phyloP scores from a whole-genome alignment of 176 grass and related monocot species.

The Aegilops tauschii region DNA sequence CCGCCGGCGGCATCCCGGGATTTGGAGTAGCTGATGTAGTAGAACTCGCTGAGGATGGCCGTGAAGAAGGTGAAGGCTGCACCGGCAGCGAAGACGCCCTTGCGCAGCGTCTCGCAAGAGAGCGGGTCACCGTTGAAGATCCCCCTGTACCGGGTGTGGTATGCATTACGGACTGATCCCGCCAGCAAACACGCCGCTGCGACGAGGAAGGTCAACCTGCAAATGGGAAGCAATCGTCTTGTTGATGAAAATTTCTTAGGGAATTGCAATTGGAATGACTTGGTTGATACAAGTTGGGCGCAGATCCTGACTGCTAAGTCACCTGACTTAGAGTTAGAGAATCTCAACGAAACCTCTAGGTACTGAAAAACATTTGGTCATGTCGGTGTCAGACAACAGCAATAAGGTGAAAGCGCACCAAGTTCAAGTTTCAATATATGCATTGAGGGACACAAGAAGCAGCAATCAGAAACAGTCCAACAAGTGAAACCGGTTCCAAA shows the following conservation, averaged over 20 bases:
- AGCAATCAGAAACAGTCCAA: no score
- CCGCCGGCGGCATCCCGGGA: constrained; percentile 46
- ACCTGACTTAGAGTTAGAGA: no score
- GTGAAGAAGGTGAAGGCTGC: constrained; percentile 89
- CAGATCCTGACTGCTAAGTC: no score
- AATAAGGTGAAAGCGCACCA: no score
- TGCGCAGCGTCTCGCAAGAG: constrained; percentile 84
- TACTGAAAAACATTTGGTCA: no score
- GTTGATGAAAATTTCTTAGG: not conserved
- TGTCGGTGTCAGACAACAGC: no score
- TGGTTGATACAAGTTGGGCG: not conserved
- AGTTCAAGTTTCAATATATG: no score
- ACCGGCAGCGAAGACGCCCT: constrained; percentile 81
- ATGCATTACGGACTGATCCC: constrained; percentile 77
- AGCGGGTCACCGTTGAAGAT: constrained; percentile 26
- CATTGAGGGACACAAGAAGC: no score
- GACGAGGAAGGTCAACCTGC: constrained; percentile 78
- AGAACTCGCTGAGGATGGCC: constrained; percentile 77
- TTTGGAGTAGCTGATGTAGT: constrained; percentile 69
- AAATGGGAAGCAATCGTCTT: not conserved
- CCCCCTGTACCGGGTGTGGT: constrained; percentile 84
- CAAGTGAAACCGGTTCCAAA: no score
- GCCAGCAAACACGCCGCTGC: constrained; percentile 74
- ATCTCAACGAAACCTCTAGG: no score
- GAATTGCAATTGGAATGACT: constrained; percentile 4